phyloP scores from a whole-genome alignment of 164 flowering plant species.

The Paratinospora sagittata region DNA sequence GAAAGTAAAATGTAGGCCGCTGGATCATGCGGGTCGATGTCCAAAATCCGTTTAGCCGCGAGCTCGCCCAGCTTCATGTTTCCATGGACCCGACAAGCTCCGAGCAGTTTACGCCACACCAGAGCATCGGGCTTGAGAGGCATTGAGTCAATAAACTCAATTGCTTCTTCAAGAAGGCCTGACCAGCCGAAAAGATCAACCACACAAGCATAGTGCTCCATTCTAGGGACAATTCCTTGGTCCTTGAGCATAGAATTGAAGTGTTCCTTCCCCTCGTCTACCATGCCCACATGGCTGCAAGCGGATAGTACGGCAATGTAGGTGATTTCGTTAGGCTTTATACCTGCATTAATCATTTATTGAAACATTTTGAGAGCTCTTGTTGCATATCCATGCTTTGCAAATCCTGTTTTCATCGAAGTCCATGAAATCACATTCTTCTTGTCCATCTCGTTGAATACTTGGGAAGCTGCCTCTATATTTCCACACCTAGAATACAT shows the following conservation, averaged over 20 bases:
- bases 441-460: conserved; percentile 45
- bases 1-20: conserved; percentile 71
- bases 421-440: conserved; percentile 80
- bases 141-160: conserved; percentile 55
- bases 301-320: conserved; percentile 75
- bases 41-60: conserved; percentile 59
- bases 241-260: conserved; percentile 51
- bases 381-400: conserved; percentile 71
- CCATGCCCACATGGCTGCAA: conserved; percentile 75
- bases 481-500: conserved; percentile 85
- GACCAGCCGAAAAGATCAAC: conserved; percentile 77
- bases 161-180: conserved; percentile 54
- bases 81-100: conserved; percentile 60
- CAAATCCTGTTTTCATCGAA: conserved; percentile 75
- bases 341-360: conserved; percentile 44
- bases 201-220: conserved; percentile 94
- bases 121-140: conserved; percentile 54
- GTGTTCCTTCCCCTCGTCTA: conserved; percentile 63
- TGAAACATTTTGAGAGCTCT: conserved; percentile 52
- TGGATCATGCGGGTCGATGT: conserved; percentile 62
- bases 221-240: conserved; percentile 57
- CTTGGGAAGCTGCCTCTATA: conserved; percentile 55
- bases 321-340: conserved; percentile 71
- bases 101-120: conserved; percentile 83
- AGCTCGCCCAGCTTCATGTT: conserved; percentile 48